These are phyloP conservation scores for Pneumocystis carinii DNA, from an alignment of 1,139 yeast genomes.

Conservation along the genomic window DNA sequence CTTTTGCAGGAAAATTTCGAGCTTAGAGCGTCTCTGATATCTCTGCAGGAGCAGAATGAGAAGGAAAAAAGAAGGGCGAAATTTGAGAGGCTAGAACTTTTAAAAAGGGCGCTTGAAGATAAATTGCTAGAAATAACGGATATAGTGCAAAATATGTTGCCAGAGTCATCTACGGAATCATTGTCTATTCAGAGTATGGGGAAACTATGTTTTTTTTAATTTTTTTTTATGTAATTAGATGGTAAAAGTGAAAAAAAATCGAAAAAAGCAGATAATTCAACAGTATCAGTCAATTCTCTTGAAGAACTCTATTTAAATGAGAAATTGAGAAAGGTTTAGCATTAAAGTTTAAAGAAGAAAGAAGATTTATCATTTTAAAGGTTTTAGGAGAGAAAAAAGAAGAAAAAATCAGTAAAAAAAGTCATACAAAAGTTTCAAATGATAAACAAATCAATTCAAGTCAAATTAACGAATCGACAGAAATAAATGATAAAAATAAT, in stretches of 20 bases:
- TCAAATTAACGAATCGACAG: background rate
- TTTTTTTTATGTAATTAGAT: background rate
- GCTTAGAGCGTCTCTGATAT: background rate
- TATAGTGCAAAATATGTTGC: background rate
- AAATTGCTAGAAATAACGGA: background rate
- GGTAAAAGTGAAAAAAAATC: background rate
- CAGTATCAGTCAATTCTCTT: background rate
- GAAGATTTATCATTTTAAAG: background rate
- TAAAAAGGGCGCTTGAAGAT: background rate
- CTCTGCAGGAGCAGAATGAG: background rate
- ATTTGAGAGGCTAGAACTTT: background rate
- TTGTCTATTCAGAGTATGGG: background rate
- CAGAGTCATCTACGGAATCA: background rate
- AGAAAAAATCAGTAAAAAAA: background rate
- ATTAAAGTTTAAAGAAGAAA: background rate
- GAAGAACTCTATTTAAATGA: background rate
- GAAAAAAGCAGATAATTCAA: background rate
- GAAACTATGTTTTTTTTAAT: background rate
- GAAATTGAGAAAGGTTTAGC: background rate
- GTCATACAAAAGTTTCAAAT: background rate
- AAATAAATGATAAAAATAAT: background rate
- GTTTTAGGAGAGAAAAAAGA: background rate
- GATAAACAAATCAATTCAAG: background rate
- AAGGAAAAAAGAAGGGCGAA: background rate
- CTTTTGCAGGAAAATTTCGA: constrained; percentile 1